Conservation (phyloP, 805 yeast genomes). For the Schwanniomyces pseudopolymorphus region DNA sequence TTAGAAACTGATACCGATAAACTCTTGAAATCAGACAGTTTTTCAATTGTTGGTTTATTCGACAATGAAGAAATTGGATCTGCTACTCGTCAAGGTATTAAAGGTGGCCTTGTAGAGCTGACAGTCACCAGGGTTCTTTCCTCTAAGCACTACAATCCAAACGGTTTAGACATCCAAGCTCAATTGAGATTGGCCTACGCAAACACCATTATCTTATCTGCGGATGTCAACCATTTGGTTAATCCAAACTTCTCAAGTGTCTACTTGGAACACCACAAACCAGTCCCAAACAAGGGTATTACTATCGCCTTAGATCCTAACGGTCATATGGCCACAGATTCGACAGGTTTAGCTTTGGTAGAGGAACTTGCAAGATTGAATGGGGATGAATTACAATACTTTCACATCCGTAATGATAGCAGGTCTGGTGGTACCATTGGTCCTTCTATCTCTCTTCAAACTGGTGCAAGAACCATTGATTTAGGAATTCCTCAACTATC, state of each 20-base stretch:
- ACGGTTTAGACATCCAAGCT: constrained; percentile 21
- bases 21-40: constrained; percentile 29
- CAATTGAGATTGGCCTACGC: constrained; percentile 51
- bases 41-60: constrained; percentile 62
- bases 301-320: constrained; percentile 73
- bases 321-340: constrained; percentile 82
- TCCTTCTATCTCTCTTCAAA: constrained; percentile 59
- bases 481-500: constrained; percentile 43
- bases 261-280: constrained; percentile 76
- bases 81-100: constrained; percentile 76
- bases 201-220: constrained; percentile 75
- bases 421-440: constrained; percentile 92
- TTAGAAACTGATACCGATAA: constrained; percentile 29
- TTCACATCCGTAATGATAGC: constrained; percentile 83
- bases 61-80: constrained; percentile 88
- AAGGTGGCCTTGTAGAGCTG: constrained; percentile 70
- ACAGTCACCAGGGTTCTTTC: constrained; percentile 56
- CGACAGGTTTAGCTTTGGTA: constrained; percentile 65
- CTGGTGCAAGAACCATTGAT: constrained; percentile 60
- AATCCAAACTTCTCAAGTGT: constrained; percentile 74
- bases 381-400: constrained; percentile 69
- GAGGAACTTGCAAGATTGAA: constrained; percentile 68
- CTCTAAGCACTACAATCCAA: constrained; percentile 21
- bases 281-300: constrained; percentile 76
- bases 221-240: constrained; percentile 80